Evolutionary conservation across 2,329 filamentous ascomycete species (phyloP), one percentile per base, ranked within the genome.

Genomic region (Lasiodiplodia sp.): DNA sequence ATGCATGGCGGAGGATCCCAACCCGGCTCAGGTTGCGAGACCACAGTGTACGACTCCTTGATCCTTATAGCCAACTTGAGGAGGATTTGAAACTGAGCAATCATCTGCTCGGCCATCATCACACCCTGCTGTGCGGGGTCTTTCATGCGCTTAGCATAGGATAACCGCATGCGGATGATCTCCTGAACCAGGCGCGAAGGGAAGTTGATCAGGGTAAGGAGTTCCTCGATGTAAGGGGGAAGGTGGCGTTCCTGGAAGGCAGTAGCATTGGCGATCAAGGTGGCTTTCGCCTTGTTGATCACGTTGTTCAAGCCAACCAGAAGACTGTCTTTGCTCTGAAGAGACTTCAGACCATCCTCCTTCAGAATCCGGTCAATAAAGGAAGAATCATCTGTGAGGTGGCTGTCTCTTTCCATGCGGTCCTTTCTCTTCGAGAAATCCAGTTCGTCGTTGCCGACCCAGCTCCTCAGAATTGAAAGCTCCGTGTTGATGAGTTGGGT

Each of bases 21-120:
- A 57, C 96, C 95, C 23, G 92, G 89, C 79, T 98, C 92, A 0
- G 94, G 92, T 72, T 93, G 89, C 25, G 94, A 93, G 64, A 98
- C 93, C 31, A 88, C 84, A 44, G 92, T 86, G 77, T 97, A 97
- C 72, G 95, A 92, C 75, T 92, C 88, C 80, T 98, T 99, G 81
- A 98, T 97, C 71, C 91, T 88, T 70, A 97, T 94, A 38, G 96
- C 95, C 72, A 98, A 90, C 75, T 92, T 94, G 71, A 99, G 88
- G 67, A 98, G 84, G 55, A 97, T 92, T 80, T 97, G 94, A 74
- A 99, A 98, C 77, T 99, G 96, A 0, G 92, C 87, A 71, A 99
- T 97, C 92, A 98, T 97, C 81, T 98, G 95, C 77, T 98, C 94
- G 70, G 96, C 92, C 86, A 99, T 93, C 83, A 99, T 91, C 31